Percentiles rank a stretch among this genome's conserved stretches.
phyloP scores from a whole-genome alignment of 2,329 filamentous ascomycete genomes.

The Penicillium griseofulvum region DNA sequence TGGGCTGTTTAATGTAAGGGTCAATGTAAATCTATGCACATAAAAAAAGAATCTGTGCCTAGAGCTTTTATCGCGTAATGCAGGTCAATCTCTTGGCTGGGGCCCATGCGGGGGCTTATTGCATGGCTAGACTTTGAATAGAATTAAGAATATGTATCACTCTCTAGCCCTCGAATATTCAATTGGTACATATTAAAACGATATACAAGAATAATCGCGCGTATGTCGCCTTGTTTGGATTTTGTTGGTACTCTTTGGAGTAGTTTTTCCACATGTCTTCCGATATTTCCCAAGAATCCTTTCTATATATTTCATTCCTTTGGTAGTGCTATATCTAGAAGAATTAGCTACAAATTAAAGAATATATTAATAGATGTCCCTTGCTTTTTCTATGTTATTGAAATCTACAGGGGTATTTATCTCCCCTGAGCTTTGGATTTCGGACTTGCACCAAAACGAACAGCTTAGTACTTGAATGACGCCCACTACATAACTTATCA shows the following conservation, averaged over 20 bases:
- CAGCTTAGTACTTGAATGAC: background rate
- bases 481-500: background rate
- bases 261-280: background rate
- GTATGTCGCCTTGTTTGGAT: too few species aligned
- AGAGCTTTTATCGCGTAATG: slow-evolving; percentile 2
- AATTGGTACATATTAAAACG: too few species aligned
- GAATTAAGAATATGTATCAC: background rate
- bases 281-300: background rate
- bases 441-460: background rate
- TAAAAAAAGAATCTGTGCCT: background rate
- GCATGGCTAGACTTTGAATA: background rate
- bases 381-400: too few species aligned
- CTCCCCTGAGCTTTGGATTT: background rate
- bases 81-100: slow-evolving; percentile 21
- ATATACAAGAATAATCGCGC: too few species aligned
- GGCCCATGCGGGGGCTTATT: slow-evolving; percentile 14
- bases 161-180: background rate
- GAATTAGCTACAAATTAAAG: too few species aligned
- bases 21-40: background rate
- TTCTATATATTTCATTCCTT: background rate
- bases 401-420: too few species aligned
- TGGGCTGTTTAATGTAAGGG: background rate
- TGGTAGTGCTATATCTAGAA: too few species aligned
- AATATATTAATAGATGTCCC: too few species aligned
- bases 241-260: too few species aligned